Percentiles rank a stretch among this genome's conserved stretches.
Evolutionary conservation across 2,329 filamentous ascomycete genomes (phyloP).

Genomic region (Fusarium pseudonygamai): DNA sequence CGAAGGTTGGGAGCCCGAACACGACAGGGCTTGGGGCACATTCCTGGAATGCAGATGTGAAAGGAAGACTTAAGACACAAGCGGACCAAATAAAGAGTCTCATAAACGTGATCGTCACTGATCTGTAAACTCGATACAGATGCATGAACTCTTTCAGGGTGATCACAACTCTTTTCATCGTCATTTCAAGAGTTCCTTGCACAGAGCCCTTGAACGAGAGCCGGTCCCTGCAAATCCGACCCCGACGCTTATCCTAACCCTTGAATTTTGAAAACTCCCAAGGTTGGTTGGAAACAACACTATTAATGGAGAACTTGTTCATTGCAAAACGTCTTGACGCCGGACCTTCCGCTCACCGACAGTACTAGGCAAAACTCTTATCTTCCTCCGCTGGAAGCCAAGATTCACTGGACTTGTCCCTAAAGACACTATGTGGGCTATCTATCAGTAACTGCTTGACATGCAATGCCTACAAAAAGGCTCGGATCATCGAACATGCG

Average conservation of each 20-base stretch:
- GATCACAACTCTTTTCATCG: neutral
- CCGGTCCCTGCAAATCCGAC: slow-evolving; percentile 9
- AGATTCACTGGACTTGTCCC: slow-evolving; percentile 19
- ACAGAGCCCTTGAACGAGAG: neutral
- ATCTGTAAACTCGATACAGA: neutral
- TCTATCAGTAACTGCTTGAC: slow-evolving; percentile 10
- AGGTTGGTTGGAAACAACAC: slow-evolving; percentile 7
- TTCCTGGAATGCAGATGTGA: neutral
- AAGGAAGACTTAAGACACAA: neutral
- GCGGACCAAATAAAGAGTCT: neutral
- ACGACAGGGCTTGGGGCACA: slow-evolving; percentile 13
- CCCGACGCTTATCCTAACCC: slow-evolving; percentile 21
- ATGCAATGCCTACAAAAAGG: slow-evolving; percentile 1
- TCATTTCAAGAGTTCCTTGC: neutral
- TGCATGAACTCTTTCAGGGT: neutral
- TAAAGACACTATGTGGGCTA: slow-evolving; percentile 24
- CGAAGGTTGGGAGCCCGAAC: slow-evolving; percentile 13
- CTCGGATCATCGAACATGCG: slow-evolving; percentile 23
- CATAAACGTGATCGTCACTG: neutral
- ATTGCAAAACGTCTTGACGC: slow-evolving; percentile 2
- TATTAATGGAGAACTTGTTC: slow-evolving; percentile 5
- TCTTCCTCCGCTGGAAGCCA: slow-evolving; percentile 25
- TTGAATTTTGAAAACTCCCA: slow-evolving; percentile 13
- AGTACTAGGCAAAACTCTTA: slow-evolving; percentile 28
- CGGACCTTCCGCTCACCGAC: slow-evolving; percentile 32